Evolutionary conservation across 345 rosid species (phyloP), one percentile per base, ranked within the genome.

Genomic region (Mercurialis annua): DNA sequence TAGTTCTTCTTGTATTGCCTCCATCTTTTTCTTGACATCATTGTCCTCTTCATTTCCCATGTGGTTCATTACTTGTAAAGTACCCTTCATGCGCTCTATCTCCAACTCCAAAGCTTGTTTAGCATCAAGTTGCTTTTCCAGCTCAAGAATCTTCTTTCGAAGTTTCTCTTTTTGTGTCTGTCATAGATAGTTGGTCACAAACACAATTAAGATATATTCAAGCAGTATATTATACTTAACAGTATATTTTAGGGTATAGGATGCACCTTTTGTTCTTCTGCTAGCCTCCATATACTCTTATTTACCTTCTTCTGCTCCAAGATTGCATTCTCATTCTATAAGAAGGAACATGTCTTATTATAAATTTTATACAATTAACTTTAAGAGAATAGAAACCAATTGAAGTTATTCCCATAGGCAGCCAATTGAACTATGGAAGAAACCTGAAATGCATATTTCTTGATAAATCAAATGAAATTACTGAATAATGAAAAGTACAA

Each of bases 231-330:
- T 14, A 18, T 44, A 12, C 24, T 14, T 24, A 46, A 47, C 46
- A 62, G 0, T 62, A 36, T 18, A 36, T 47, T 64, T 71, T 29
- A 30, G 18, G 21, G 47, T 47, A 30, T 38, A 69, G 15, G 14
- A 57, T 5, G 44, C 36, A 86, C 98, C 88, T 84, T 84, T 33
- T 92, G 98, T 52, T 72, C 80, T 71, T 87, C 79, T 23, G 85
- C 97, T 79, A 92, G 50, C 71, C 52, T 84, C 60, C 77, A 62
- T 74, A 90, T 27, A 16, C 61, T 79, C 60, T 81, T 84, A 64
- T 88, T 83, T 31, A 80, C 92, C 74, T 84, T 90, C 29, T 72
- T 73, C 73, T 92, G 97, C 86, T 88, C 98, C 84, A 80, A 34
- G 52, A 77, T 78, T 60, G 96, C 97, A 66, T 53, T 83, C 69